A percentile compares a stretch with the other conserved stretches of the same genome.
Evolutionary conservation across 129 eudicot genomes (phyloP).

Genomic region (Flaveria sonorensis): DNA sequence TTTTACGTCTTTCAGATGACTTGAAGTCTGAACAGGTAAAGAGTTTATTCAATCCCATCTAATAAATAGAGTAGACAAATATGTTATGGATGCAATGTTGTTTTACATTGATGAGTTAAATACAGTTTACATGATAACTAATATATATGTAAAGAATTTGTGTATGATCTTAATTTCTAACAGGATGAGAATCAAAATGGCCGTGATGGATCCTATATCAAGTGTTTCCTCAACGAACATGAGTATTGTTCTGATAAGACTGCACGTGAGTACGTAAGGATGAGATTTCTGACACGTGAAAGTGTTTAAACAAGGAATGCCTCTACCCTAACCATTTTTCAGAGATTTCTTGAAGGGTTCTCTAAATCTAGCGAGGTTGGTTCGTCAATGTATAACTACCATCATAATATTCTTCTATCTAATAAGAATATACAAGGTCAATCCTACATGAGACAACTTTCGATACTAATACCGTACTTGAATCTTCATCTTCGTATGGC

Average conservation of each 20-base stretch:
- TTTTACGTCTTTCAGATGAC: slow-evolving; percentile 55
- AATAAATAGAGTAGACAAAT: no score
- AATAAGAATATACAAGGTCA: slow-evolving; percentile 7
- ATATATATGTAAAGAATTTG: no score
- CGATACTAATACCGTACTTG: neutral
- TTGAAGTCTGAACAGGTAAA: slow-evolving; percentile 31
- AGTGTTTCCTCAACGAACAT: slow-evolving; percentile 44
- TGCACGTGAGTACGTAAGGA: slow-evolving; percentile 36
- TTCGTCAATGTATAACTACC: slow-evolving; percentile 51
- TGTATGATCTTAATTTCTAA: neutral
- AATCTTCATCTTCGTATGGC: neutral
- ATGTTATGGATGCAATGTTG: neutral
- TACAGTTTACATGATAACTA: no score
- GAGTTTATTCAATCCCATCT: no score
- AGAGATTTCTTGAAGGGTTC: slow-evolving; percentile 35
- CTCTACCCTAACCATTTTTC: slow-evolving; percentile 29
- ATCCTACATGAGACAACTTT: neutral
- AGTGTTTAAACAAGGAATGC: slow-evolving; percentile 41
- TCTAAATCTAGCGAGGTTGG: slow-evolving; percentile 52
- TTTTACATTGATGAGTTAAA: neutral
- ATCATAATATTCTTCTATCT: slow-evolving; percentile 19
- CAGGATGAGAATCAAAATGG: slow-evolving; percentile 61
- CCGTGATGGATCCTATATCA: slow-evolving; percentile 54
- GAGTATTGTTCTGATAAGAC: slow-evolving; percentile 23
- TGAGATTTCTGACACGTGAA: slow-evolving; percentile 49